Conservation (phyloP, 345 rosid species). For the Aquilaria yunnanensis region DNA sequence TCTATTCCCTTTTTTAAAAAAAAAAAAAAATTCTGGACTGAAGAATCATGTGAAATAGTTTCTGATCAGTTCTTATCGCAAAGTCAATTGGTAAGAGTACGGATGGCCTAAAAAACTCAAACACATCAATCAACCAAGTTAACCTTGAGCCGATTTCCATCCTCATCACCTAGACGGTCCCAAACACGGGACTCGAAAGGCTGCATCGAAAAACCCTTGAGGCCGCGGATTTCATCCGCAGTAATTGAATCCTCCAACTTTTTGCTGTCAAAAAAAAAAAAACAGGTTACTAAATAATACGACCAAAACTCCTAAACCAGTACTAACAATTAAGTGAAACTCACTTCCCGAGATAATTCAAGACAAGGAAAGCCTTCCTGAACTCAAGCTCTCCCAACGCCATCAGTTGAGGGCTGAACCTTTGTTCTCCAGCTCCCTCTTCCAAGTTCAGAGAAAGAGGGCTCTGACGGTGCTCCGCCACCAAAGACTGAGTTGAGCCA, state of each 20-base stretch:
- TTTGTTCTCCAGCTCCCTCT: background rate
- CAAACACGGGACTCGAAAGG: conserved; percentile 48
- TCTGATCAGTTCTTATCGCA: too few relatives aligned
- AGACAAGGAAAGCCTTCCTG: conserved; percentile 48
- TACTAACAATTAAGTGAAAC: conserved; percentile 8
- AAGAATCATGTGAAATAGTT: too few relatives aligned
- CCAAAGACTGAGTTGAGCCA: too few relatives aligned
- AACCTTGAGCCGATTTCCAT: conserved; percentile 32
- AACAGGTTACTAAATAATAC: background rate
- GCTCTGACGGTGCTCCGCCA: background rate
- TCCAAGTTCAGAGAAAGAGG: background rate
- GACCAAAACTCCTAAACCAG: background rate
- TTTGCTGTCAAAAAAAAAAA: conserved; percentile 19
- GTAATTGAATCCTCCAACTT: conserved; percentile 25
- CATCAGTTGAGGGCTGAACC: conserved; percentile 23
- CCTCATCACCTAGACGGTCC: conserved; percentile 15
- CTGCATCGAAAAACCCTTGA: conserved; percentile 38
- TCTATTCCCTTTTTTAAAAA: too few relatives aligned
- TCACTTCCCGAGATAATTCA: conserved; percentile 59
- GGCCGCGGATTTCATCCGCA: conserved; percentile 31
- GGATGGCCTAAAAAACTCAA: too few relatives aligned
- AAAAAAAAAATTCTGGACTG: too few relatives aligned
- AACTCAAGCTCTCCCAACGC: conserved; percentile 64
- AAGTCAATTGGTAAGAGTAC: too few relatives aligned
- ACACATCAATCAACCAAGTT: too few relatives aligned